phyloP scores from a whole-genome alignment of 352 stramenopile genomes.

The Pilasporangium apinafurcum region DNA sequence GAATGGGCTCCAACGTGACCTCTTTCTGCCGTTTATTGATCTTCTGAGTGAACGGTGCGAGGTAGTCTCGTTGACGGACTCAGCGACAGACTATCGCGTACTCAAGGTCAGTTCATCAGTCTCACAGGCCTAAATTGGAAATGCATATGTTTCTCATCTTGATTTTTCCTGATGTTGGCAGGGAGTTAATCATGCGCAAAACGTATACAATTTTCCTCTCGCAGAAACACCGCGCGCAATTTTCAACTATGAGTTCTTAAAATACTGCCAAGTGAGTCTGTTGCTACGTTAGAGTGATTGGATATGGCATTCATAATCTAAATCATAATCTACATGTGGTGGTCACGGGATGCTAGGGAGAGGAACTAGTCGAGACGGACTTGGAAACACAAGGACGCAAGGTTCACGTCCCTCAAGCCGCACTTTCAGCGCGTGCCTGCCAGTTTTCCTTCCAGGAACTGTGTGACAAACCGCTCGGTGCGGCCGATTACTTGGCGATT shows the following conservation, averaged over 20 bases:
- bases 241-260: conserved; percentile 67
- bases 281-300: too few species aligned
- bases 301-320: neutral
- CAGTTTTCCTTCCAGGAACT: conserved; percentile 96
- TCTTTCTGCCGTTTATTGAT: conserved; percentile 97
- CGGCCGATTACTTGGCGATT: conserved; percentile 94
- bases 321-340: neutral
- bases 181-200: conserved; percentile 44
- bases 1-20: conserved; percentile 92
- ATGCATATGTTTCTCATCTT: neutral
- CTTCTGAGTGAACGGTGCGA: conserved; percentile 86
- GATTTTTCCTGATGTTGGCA: neutral
- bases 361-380: conserved; percentile 35
- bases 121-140: neutral
- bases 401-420: conserved; percentile 56
- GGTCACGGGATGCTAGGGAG: conserved; percentile 15
- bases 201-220: conserved; percentile 68
- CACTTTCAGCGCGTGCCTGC: conserved; percentile 42
- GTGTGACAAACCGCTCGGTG: conserved; percentile 90
- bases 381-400: conserved; percentile 65
- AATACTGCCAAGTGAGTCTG: conserved; percentile 32
- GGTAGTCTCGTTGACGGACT: conserved; percentile 71
- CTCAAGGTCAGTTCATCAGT: conserved; percentile 26
- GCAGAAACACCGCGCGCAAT: conserved; percentile 32
- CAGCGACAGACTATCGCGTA: conserved; percentile 77